A percentile compares a stretch with the other conserved stretches of the same genome.
phyloP scores from a whole-genome alignment of 2,329 filamentous ascomycete species.

The Aspergillus piperis region DNA sequence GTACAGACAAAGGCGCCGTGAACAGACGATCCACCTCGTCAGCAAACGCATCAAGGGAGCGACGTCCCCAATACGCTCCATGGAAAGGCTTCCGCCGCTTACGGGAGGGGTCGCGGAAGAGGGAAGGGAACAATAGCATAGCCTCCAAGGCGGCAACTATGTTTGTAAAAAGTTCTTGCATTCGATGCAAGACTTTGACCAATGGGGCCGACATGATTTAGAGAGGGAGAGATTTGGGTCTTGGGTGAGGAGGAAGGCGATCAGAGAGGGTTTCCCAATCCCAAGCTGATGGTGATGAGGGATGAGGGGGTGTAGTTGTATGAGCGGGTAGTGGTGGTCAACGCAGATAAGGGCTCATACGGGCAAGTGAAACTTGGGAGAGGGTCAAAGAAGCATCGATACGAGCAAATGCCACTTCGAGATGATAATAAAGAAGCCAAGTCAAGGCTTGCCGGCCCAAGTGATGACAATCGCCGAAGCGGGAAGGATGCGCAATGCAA shows the following conservation, averaged over 20 bases:
- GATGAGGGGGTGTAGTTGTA: slow-evolving; percentile 8
- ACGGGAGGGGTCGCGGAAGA: slow-evolving; percentile 37
- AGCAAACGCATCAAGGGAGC: slow-evolving; percentile 41
- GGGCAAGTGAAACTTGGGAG: slow-evolving; percentile 13
- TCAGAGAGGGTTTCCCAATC: background rate
- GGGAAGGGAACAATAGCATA: slow-evolving; percentile 43
- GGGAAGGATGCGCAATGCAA: background rate
- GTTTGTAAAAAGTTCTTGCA: slow-evolving; percentile 45
- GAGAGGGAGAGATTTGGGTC: background rate
- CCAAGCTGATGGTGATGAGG: background rate
- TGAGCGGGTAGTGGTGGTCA: slow-evolving; percentile 6
- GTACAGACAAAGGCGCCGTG: slow-evolving; percentile 36
- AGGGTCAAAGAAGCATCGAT: slow-evolving; percentile 11
- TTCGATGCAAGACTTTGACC: slow-evolving; percentile 41
- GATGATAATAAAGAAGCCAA: background rate
- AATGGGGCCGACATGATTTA: slow-evolving; percentile 39
- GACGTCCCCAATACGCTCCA: slow-evolving; percentile 37
- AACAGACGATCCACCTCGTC: slow-evolving; percentile 43
- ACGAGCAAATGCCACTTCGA: slow-evolving; percentile 9
- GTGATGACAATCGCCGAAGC: slow-evolving; percentile 3
- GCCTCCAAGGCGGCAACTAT: slow-evolving; percentile 43
- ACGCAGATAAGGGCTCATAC: slow-evolving; percentile 19
- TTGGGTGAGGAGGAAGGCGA: background rate
- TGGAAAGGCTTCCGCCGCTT: slow-evolving; percentile 37
- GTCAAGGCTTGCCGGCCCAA: background rate